Evolutionary conservation across 2,329 filamentous ascomycete genomes (phyloP).

Genomic region (Penicillium capsulatum): DNA sequence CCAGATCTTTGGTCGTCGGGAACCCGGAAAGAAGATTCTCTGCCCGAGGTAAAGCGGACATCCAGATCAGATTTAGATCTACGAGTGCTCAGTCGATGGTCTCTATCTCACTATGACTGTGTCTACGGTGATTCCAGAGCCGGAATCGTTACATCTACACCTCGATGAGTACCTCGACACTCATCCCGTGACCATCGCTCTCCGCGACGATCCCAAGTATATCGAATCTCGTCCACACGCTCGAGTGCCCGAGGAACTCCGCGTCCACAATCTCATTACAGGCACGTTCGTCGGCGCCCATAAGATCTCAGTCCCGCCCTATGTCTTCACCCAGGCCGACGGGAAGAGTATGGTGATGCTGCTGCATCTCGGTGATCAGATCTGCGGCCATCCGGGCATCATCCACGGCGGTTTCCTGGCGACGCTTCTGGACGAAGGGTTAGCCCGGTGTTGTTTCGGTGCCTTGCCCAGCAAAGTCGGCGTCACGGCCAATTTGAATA

Average conservation of each 20-base stretch:
- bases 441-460: constrained; percentile 80
- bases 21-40: too few relatives aligned
- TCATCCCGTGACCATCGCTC: constrained; percentile 63
- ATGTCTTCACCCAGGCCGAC: constrained; percentile 66
- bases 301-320: constrained; percentile 73
- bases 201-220: constrained; percentile 63
- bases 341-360: constrained; percentile 67
- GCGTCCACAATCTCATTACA: constrained; percentile 71
- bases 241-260: constrained; percentile 69
- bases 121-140: too few relatives aligned
- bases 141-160: too few relatives aligned
- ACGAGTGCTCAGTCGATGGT: too few relatives aligned
- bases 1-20: too few relatives aligned
- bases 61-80: too few relatives aligned
- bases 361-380: constrained; percentile 67
- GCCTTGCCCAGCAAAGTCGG: constrained; percentile 75
- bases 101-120: too few relatives aligned
- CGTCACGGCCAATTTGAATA: constrained; percentile 76
- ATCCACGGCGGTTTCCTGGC: constrained; percentile 85
- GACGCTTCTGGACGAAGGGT: constrained; percentile 82
- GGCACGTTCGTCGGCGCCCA: constrained; percentile 70
- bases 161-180: constrained; percentile 70
- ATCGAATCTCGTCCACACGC: constrained; percentile 76
- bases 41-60: too few relatives aligned
- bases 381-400: constrained; percentile 85